Evolutionary conservation across 805 yeast genomes (phyloP).

Genomic region (Komagataella populi): DNA sequence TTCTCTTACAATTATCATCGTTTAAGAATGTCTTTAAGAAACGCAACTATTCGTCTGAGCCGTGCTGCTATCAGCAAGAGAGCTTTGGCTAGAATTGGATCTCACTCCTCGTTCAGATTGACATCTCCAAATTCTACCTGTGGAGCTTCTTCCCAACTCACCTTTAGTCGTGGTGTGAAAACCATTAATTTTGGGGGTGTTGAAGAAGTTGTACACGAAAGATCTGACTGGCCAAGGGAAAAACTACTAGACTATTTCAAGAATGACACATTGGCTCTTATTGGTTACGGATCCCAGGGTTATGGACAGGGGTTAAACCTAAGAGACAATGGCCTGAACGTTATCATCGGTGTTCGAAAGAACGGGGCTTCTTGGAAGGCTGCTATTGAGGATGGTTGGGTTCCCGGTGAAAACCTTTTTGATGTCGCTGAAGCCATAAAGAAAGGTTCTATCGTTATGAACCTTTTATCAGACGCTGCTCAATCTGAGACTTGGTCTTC

Average conservation of each 20-base stretch:
- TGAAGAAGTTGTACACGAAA: slow-evolving; percentile 92
- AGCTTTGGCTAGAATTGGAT: slow-evolving; percentile 37
- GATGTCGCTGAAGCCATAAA: slow-evolving; percentile 86
- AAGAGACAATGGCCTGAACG: slow-evolving; percentile 98
- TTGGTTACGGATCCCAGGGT: slow-evolving; percentile 99
- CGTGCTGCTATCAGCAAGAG: slow-evolving; percentile 41
- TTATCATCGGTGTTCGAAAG: slow-evolving; percentile 96
- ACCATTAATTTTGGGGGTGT: slow-evolving; percentile 95
- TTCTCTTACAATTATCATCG: background rate
- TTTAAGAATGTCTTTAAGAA: slow-evolving; percentile 21
- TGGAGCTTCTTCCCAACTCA: slow-evolving; percentile 23
- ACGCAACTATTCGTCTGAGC: slow-evolving; percentile 34
- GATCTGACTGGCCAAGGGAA: slow-evolving; percentile 99
- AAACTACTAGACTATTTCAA: slow-evolving; percentile 93
- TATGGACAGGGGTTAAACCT: slow-evolving; percentile 99
- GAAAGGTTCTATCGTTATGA: slow-evolving; percentile 92
- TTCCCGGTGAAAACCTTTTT: slow-evolving; percentile 96
- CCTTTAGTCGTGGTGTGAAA: slow-evolving; percentile 82
- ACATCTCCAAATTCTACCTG: slow-evolving; percentile 10
- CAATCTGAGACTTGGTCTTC: slow-evolving; percentile 96
- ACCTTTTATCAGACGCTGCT: slow-evolving; percentile 97
- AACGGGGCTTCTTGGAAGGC: slow-evolving; percentile 99
- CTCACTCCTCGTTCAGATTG: slow-evolving; percentile 30
- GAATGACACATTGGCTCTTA: slow-evolving; percentile 92
- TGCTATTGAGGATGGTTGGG: slow-evolving; percentile 99